These are phyloP conservation scores for Heliosperma pusillum DNA, from an alignment of 148 eudicot genomes.

Conservation along the genomic window DNA sequence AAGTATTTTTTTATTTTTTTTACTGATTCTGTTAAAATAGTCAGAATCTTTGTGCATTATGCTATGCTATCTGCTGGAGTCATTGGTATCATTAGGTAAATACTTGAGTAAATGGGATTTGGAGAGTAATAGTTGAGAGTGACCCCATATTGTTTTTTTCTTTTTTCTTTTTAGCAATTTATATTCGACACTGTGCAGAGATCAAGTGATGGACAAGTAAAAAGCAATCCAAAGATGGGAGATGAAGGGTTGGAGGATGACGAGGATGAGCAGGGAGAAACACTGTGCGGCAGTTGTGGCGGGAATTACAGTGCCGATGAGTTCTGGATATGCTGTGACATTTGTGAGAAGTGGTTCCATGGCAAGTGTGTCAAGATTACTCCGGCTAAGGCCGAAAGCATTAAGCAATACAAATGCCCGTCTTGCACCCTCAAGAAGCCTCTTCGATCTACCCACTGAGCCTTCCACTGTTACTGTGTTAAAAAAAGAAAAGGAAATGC, in stretches of 20 bases:
- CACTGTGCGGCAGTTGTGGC: constrained; percentile 60
- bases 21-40: neutral
- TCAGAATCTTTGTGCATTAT: neutral
- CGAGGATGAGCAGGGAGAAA: constrained; percentile 60
- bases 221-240: constrained; percentile 39
- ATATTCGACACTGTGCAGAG: constrained; percentile 38
- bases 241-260: constrained; percentile 48
- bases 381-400: constrained; percentile 61
- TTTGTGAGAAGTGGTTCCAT: constrained; percentile 70
- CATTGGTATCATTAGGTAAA: neutral
- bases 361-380: constrained; percentile 71
- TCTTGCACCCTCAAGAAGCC: constrained; percentile 32
- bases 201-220: constrained; percentile 66
- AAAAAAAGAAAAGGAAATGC: too few relatives aligned
- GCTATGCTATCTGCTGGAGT: too few relatives aligned
- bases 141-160: neutral
- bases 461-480: neutral
- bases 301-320: constrained; percentile 57
- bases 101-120: neutral
- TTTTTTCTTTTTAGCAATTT: too few relatives aligned
- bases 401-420: constrained; percentile 70
- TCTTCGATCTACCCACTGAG: neutral
- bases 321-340: constrained; percentile 66
- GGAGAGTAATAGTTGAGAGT: neutral
- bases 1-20: too few relatives aligned